Base-by-base conservation (phyloP, 2,329 filamentous ascomycete species). In the Ustulina deusta region DNA sequence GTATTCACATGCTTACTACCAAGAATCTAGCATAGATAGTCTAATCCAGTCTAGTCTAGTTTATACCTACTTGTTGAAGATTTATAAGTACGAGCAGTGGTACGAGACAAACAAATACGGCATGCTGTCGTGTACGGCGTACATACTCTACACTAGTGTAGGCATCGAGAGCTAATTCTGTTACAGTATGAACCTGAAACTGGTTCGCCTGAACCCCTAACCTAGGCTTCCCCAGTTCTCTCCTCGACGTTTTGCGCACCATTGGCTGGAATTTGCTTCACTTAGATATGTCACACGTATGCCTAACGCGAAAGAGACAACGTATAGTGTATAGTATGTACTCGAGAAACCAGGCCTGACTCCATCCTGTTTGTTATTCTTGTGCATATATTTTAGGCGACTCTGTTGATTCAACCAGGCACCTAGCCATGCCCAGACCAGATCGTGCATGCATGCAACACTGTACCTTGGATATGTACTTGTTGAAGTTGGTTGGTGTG, bases 151-250 rank as follows among this genome's bases (percentile, higher is more conserved):
- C 6, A 6, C 34, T 36, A 36, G 34, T 36, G 34, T 34, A 20
- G 6, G 17, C n/a, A 29, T 46, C 22, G 22, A 1, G 36, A 40
- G 25, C 52, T 20, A 32, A n/a, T 11, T 62, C 38, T 55, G 49
- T 55, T 44, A 52, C 49, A 52, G 49, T 20, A 40, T 46, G 55
- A 62, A 62, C 20, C 49, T 62, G 59, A 62, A 62, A 62, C 57
- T n/a, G 20, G 13, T 20, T 49, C 40, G 29, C 36, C 25, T 29
- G 11, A 55, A 20, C 34, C 44, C 46, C 46, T 11, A 17, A 17
- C 40, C 36, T 49, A 25, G n/a, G 20, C 48, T 54, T 54, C 36
- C 36, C 32, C 17, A 15, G n/a, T 15, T 38, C 59, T 36, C 13
- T 42, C 7, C 42, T 52, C 34, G 3, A 51, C 25, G 27, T 29